These are phyloP conservation scores for Starmerella stellata DNA, from an alignment of 805 yeast genomes.

Conservation along the genomic window DNA sequence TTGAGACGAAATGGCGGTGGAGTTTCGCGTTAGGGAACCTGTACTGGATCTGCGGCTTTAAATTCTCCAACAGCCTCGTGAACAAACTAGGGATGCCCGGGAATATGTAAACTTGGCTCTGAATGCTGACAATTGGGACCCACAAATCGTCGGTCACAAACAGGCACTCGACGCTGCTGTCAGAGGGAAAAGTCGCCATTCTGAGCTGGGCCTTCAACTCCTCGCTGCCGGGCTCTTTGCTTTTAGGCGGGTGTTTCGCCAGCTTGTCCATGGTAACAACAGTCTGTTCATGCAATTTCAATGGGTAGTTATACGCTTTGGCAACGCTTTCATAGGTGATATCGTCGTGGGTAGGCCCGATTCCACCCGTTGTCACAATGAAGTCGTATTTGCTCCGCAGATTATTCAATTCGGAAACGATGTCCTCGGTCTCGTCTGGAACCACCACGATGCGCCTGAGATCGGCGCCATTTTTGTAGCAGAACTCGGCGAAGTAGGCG, in stretches of 20 bases:
- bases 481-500: constrained; percentile 45
- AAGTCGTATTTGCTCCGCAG: constrained; percentile 42
- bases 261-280: constrained; percentile 38
- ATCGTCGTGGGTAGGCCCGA: constrained; percentile 86
- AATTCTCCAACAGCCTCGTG: constrained; percentile 32
- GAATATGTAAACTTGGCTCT: constrained; percentile 45
- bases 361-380: constrained; percentile 52
- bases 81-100: constrained; percentile 78
- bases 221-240: constrained; percentile 16
- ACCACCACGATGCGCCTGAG: constrained; percentile 50
- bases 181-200: constrained; percentile 64
- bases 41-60: constrained; percentile 25
- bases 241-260: constrained; percentile 17
- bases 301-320: constrained; percentile 36
- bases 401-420: constrained; percentile 32
- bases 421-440: constrained; percentile 58
- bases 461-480: constrained; percentile 52
- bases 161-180: constrained; percentile 20
- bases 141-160: constrained; percentile 41
- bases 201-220: constrained; percentile 45
- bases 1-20: constrained; percentile 36
- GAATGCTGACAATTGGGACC: constrained; percentile 70
- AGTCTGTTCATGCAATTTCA: constrained; percentile 38
- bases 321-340: constrained; percentile 67
- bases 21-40: constrained; percentile 26